Base-by-base conservation (phyloP, 2,329 filamentous ascomycete genomes). In the Pyrenophora seminiperda region DNA sequence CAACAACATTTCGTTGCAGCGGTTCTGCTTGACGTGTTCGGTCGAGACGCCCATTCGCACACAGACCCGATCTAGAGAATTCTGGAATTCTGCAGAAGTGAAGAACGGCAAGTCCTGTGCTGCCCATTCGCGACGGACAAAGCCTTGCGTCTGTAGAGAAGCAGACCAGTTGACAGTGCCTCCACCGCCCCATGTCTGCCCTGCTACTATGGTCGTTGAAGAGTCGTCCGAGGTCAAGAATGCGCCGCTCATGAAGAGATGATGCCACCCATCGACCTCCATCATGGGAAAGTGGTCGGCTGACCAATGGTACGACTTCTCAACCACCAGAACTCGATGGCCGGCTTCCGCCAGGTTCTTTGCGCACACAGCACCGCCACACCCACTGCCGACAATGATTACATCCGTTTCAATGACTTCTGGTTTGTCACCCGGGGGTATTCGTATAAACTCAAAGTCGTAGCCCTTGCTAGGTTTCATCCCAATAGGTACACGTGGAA, bases 161-260 rank as follows among this genome's bases (percentile, higher is more conserved):
- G 83, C 83, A 18, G 78, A 88, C 91, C 91, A 97, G 73, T 97
- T 97, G 62, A 96, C 75, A 0, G 90, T 91, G 5, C 91, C 91
- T 47, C 92, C 92, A 33, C 92, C 92, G 22, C 92, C 92, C 84
- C 88, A 96, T 24, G 83, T 83, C 47, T 84, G 82, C 1, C 89
- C 92, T 0, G 88, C 83, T 2, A 89, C 70, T 10, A 93, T 72
- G 13, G 76, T 81, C 24, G 87, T 76, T 5, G 81, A 70, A 20
- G 59, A 71, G 48, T 77, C 76, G 29, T 79, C 74, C 0, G 57
- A 87, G 77, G 54, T 79, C 77, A 59, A 79, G 14, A 83, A 71
- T 6, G 88, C 88, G 17, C 82, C 82, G 53, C 83, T 84, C 61
- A 91, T 88, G 62, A 83, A 94, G 20, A 96, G 77, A 62, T 88